Evolutionary conservation across 306 rosid species (phyloP).

Genomic region (Glycine soja): DNA sequence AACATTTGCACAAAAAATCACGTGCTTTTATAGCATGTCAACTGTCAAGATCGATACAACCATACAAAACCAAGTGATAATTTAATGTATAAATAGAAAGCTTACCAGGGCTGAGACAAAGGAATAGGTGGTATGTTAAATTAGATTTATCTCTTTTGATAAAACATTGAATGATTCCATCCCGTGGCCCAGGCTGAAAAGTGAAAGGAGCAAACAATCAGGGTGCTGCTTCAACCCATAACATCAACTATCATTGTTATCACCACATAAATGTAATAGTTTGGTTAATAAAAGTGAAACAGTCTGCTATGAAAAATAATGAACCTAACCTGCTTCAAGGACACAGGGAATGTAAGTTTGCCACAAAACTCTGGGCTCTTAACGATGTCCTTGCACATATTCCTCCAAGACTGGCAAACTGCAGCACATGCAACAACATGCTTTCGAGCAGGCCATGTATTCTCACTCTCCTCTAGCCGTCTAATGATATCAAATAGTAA

Average conservation of each 20-base stretch:
- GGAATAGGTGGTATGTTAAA: conserved; percentile 77
- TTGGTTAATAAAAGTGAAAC: conserved; percentile 14
- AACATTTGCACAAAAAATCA: conserved; percentile 2
- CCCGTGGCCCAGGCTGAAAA: conserved; percentile 87
- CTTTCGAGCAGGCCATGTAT: conserved; percentile 80
- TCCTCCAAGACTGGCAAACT: conserved; percentile 90
- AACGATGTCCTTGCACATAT: conserved; percentile 87
- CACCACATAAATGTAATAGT: conserved; percentile 18
- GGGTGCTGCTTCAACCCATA: conserved; percentile 22
- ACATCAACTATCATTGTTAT: conserved; percentile 2
- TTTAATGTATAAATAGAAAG: not conserved
- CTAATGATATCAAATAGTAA: conserved; percentile 77
- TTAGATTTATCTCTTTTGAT: conserved; percentile 88
- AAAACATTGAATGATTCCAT: conserved; percentile 80
- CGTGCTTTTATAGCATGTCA: not conserved
- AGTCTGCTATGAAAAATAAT: not conserved
- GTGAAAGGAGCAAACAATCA: conserved; percentile 40
- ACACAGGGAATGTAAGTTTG: conserved; percentile 86
- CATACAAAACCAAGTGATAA: not conserved
- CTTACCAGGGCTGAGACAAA: conserved; percentile 85
- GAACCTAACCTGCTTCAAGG: conserved; percentile 77
- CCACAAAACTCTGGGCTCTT: conserved; percentile 80
- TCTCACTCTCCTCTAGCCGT: conserved; percentile 90
- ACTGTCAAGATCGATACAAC: conserved; percentile 6
- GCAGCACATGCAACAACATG: conserved; percentile 88